Evolutionary conservation across 108 stramenopile species (phyloP), one percentile per base, ranked within the genome.

Genomic region (Cyclotella baltica): DNA sequence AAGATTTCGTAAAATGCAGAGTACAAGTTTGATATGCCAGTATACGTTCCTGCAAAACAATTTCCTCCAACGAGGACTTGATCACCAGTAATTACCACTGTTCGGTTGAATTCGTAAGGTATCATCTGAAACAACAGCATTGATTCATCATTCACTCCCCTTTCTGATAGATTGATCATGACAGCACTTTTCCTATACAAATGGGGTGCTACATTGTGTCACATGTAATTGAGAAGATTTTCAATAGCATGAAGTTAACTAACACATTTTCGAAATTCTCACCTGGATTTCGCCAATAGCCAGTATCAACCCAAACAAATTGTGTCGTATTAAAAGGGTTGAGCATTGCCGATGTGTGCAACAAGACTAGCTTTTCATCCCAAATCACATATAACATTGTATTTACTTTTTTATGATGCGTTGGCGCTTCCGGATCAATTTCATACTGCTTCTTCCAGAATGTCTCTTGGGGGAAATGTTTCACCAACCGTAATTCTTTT

Each of bases 371-470:
- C 61, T 84, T 84, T 58, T 84, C 83, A 56, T 79, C 52, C 83
- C 83, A 84, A 22, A 84, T 75, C 0, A 81, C 30, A 67, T 84
- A 84, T 2, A 84, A 63, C 83, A 75, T 67, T 25, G 83, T 84
- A 46, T 77, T 77, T 30, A 83, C 71, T 34, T 62, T 62, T 37
- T 72, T 83, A 40, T 81, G 83, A 71, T 84, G 83, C 16, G 80
- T 81, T 13, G 68, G 19, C 25, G 73, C 74, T 29, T 84, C 83
- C 11, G 83, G 83, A 76, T 84, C 83, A 33, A 84, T 84, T n/a
- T 77, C 80, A 53, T 77, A 81, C 20, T 84, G 83, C 20, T 76
- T 70, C 75, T 80, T 81, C 83, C 83, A 84, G 27, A 84, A 71
- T 6, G 83, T 72, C 11, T 80, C 83, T 67, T 76, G 80, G 20